These are phyloP conservation scores for Psidium friedrichsthalianum DNA, from an alignment of 345 rosid species.

Conservation along the genomic window DNA sequence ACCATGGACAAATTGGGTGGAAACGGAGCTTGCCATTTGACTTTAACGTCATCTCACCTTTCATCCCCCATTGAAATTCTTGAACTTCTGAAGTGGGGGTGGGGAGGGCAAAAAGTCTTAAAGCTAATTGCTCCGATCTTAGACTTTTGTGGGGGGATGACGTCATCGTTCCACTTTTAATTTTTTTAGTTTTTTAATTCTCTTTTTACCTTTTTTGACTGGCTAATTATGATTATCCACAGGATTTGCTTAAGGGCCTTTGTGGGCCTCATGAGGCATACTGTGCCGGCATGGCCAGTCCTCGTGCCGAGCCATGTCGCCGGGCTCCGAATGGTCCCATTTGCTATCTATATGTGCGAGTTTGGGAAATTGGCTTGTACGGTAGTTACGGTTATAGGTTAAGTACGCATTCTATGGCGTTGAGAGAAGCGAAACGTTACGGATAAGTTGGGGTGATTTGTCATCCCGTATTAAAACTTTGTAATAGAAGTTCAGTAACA, in stretches of 20 bases:
- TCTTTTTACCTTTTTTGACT: background rate
- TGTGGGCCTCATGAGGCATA: background rate
- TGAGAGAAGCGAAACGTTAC: background rate
- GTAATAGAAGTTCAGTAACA: background rate
- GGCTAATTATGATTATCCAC: background rate
- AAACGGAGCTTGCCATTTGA: background rate
- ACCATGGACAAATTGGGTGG: background rate
- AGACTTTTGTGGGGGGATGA: background rate
- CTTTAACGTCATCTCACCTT: background rate
- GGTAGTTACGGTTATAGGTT: background rate
- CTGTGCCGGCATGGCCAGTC: background rate
- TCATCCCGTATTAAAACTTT: background rate
- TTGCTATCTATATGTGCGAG: background rate
- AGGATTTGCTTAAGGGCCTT: background rate
- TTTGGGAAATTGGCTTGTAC: background rate
- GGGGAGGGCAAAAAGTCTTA: background rate
- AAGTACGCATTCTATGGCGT: background rate
- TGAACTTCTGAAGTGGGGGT: background rate
- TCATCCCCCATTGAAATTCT: background rate
- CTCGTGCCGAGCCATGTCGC: background rate
- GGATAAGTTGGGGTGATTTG: background rate
- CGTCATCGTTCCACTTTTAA: background rate
- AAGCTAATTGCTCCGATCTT: background rate
- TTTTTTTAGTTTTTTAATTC: too few relatives aligned
- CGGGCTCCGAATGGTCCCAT: too few relatives aligned